Evolutionary conservation across 345 rosid genomes (phyloP).

Genomic region (Euphorbia pulcherrima): DNA sequence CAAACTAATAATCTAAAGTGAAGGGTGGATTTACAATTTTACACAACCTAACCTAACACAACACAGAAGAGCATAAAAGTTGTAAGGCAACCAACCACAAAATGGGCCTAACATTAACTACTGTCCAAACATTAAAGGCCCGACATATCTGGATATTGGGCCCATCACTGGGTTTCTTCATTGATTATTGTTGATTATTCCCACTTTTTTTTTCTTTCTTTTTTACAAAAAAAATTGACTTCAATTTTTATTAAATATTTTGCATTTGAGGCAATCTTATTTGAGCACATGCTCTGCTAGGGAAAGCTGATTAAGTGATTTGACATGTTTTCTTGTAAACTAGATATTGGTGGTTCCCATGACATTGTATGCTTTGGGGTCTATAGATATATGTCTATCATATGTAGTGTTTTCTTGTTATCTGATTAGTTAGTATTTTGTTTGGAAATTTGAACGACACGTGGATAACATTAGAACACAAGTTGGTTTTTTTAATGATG

Average conservation of each 20-base stretch:
- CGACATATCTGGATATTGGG: too few relatives aligned
- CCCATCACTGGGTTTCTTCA: too few relatives aligned
- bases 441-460: not conserved
- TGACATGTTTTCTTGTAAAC: not conserved
- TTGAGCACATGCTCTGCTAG: not conserved
- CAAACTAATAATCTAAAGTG: too few relatives aligned
- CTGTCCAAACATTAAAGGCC: too few relatives aligned
- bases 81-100: too few relatives aligned
- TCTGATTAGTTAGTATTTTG: not conserved
- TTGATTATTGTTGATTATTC: too few relatives aligned
- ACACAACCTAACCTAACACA: too few relatives aligned
- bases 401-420: not conserved
- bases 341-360: not conserved
- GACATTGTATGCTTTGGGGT: not conserved
- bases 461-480: not conserved
- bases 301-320: not conserved
- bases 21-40: too few relatives aligned
- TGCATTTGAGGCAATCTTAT: not conserved
- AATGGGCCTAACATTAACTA: too few relatives aligned
- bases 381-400: not conserved
- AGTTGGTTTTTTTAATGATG: not conserved
- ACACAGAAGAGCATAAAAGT: too few relatives aligned
- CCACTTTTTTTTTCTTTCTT: too few relatives aligned
- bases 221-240: too few relatives aligned
- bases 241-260: not conserved